Percentiles rank a stretch among this genome's conserved stretches.
phyloP scores from a whole-genome alignment of 1,139 yeast species.

The Hansenula lynferdii region DNA sequence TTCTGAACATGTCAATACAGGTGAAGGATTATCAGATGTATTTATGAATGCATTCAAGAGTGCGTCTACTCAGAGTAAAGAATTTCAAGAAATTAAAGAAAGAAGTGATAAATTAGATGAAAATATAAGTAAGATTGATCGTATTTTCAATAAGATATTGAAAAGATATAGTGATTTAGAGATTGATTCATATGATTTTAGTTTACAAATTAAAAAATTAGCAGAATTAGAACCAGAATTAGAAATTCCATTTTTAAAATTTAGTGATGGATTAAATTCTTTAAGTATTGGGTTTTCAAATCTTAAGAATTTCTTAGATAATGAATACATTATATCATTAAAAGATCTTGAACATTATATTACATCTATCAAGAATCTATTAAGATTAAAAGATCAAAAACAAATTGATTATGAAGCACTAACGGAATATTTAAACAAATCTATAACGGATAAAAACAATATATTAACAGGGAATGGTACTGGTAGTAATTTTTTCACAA shows the following conservation, averaged over 20 bases:
- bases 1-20: slow-evolving; percentile 10
- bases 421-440: slow-evolving; percentile 69
- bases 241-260: slow-evolving; percentile 46
- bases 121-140: slow-evolving; percentile 73
- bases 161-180: slow-evolving; percentile 71
- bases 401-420: slow-evolving; percentile 87
- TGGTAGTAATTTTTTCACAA: slow-evolving; percentile 45
- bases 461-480: slow-evolving; percentile 49
- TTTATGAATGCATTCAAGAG: slow-evolving; percentile 90
- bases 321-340: slow-evolving; percentile 73
- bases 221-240: slow-evolving; percentile 45
- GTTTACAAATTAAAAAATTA: slow-evolving; percentile 63
- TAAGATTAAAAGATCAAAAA: slow-evolving; percentile 86
- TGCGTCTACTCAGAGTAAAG: slow-evolving; percentile 69
- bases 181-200: slow-evolving; percentile 67
- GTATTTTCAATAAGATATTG: slow-evolving; percentile 67
- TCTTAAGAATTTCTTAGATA: slow-evolving; percentile 65
- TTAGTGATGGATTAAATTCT: slow-evolving; percentile 48
- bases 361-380: slow-evolving; percentile 64
- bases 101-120: slow-evolving; percentile 81
- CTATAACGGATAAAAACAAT: slow-evolving; percentile 60
- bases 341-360: slow-evolving; percentile 89
- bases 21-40: slow-evolving; percentile 61
- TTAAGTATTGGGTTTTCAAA: slow-evolving; percentile 40
- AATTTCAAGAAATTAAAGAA: slow-evolving; percentile 79